These are phyloP conservation scores for Alternaria burnsii DNA, from an alignment of 2,329 filamentous ascomycete genomes.

Conservation along the genomic window DNA sequence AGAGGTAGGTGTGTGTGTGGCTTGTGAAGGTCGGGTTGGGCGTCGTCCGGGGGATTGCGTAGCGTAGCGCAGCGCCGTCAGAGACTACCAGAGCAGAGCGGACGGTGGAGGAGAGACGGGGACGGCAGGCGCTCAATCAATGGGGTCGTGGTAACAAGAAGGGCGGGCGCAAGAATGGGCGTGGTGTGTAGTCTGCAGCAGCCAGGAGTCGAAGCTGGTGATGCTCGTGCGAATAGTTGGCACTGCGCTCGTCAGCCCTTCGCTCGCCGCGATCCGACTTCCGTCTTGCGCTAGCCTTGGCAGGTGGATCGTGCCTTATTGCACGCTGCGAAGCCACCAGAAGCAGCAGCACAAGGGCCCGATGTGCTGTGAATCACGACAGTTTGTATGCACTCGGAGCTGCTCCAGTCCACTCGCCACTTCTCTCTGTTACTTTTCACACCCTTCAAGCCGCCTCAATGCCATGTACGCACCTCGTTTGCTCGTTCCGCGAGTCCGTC, in stretches of 20 bases:
- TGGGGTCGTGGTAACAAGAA: slow-evolving; percentile 9
- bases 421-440: not conserved
- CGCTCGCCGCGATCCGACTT: slow-evolving; percentile 20
- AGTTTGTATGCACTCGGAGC: slow-evolving; percentile 2
- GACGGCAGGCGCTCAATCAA: not conserved
- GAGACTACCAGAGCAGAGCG: slow-evolving; percentile 8
- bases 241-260: slow-evolving; percentile 17
- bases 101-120: not conserved
- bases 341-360: slow-evolving; percentile 4
- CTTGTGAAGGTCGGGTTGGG: slow-evolving; percentile 19
- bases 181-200: slow-evolving; percentile 10
- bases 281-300: slow-evolving; percentile 25
- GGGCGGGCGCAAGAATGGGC: slow-evolving; percentile 27
- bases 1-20: slow-evolving; percentile 6
- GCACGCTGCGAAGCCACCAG: slow-evolving; percentile 4
- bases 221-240: slow-evolving; percentile 12
- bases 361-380: not conserved
- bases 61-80: slow-evolving; percentile 19
- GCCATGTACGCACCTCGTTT: not conserved
- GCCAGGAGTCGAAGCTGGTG: slow-evolving; percentile 20
- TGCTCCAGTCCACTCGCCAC: not conserved
- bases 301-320: slow-evolving; percentile 23
- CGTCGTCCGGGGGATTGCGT: slow-evolving; percentile 21
- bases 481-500: slow-evolving; percentile 3
- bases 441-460: not conserved